Percentiles rank a stretch among this genome's conserved stretches.
phyloP scores from a whole-genome alignment of 2,329 filamentous ascomycete genomes.

The Fusarium nanum region DNA sequence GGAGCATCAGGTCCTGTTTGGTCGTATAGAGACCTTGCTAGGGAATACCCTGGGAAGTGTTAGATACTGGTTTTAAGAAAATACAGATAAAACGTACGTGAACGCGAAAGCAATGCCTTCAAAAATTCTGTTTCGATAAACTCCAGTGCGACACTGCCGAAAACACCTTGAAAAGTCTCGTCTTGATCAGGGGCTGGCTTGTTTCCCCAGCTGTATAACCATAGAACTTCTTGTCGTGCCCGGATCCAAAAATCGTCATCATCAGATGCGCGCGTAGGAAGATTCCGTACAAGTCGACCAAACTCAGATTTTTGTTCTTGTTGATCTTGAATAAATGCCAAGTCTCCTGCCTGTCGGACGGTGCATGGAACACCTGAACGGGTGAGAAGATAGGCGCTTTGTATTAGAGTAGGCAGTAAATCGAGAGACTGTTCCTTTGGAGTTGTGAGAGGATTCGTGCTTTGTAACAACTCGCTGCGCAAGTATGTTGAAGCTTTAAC shows the following conservation, averaged over 20 bases:
- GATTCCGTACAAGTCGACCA: conserved; percentile 66
- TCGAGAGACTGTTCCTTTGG: conserved; percentile 66
- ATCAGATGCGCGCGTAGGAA: conserved; percentile 62
- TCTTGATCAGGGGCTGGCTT: conserved; percentile 47
- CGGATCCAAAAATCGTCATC: conserved; percentile 74
- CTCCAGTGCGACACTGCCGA: conserved; percentile 69
- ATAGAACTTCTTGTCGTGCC: conserved; percentile 73
- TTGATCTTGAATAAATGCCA: conserved; percentile 72
- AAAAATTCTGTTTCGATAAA: conserved; percentile 78
- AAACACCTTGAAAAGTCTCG: conserved; percentile 68
- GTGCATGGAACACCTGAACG: conserved; percentile 62
- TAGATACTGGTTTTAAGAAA: conserved; percentile 8
- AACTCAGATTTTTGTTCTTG: conserved; percentile 73
- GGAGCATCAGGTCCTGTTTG: conserved; percentile 59
- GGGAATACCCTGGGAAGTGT: conserved; percentile 63
- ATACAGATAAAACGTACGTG: conserved; percentile 58
- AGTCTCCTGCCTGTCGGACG: conserved; percentile 67
- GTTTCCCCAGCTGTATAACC: conserved; percentile 79
- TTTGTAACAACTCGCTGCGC: conserved; percentile 63
- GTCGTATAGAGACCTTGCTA: conserved; percentile 74
- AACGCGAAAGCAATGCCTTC: conserved; percentile 72
- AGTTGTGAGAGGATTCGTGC: conserved; percentile 73
- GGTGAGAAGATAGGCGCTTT: conserved; percentile 69
- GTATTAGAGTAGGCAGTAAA: conserved; percentile 71
- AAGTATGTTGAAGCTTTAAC: conserved; percentile 48